Base-by-base conservation (phyloP, 1,284 basidiomycete genomes). In the Microbotryomycetes sp. region DNA sequence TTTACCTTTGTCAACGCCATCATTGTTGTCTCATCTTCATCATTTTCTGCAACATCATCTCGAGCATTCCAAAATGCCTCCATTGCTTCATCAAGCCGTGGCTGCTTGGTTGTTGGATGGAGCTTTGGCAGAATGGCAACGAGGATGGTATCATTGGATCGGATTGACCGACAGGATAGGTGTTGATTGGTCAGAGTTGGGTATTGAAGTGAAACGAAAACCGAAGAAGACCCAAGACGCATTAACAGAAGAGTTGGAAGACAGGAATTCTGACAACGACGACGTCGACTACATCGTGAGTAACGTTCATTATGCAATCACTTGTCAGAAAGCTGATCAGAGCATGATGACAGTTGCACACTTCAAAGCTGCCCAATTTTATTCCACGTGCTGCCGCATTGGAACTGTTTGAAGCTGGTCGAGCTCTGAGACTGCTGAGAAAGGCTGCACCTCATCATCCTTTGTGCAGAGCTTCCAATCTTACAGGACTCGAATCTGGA, bases 401-500 rank as follows among this genome's bases (percentile, higher is more conserved):
- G 19, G 56, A 58, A 36, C 56, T 58, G n/a, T 58, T 58, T 12
- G 56, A 58, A 36, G 56, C 56, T 12, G 56, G 56, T 23, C 23
- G 56, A 15, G 31, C 49, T 6, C 23, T 58, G 25, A 48, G 56
- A 6, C 9, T 58, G 36, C 32, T 58, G 49, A 30, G 56, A 6
- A 23, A 42, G 31, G 31, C 56, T 9, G 50, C 49, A 26, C 49
- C 49, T n/a, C 32, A 42, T 14, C 56, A 58, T 28, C 56, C 56
- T 4, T 32, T 58, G 4, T 58, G 49, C 15, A 22, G 23, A 9
- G 23, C 29, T 26, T 9, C 19, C 30, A n/a, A 3, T 14, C 16
- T 51, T 19, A 19, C 25, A 4, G 32, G 42, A 3, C 5, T 25
- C 7, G 56, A 36, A 6, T n/a, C 31, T 15, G 56, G 56, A 2